Percentiles rank a stretch among this genome's conserved stretches.
Evolutionary conservation across 2,329 filamentous ascomycete genomes (phyloP).

Genomic region (Fusarium ramigenum): DNA sequence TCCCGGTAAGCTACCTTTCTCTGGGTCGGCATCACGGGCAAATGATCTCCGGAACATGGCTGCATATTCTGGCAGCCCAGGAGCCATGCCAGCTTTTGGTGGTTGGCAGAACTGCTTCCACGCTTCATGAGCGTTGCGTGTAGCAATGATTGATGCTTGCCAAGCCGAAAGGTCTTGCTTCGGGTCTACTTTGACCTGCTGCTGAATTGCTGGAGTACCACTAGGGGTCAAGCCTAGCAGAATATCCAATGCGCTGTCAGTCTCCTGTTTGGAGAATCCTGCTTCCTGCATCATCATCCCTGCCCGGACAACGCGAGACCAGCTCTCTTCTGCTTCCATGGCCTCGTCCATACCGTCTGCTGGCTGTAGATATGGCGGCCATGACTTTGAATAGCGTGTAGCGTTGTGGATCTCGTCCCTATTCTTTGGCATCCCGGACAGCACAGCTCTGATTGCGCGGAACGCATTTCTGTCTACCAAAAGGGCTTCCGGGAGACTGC

Average conservation of each 20-base stretch:
- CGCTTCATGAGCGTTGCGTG: constrained; percentile 69
- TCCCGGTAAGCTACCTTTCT: constrained; percentile 60
- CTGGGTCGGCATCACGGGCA: constrained; percentile 42
- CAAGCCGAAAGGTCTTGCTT: constrained; percentile 50
- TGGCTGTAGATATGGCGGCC: constrained; percentile 68
- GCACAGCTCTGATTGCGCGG: constrained; percentile 61
- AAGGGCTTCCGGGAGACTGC: constrained; percentile 57
- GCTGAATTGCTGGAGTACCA: constrained; percentile 66
- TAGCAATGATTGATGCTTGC: constrained; percentile 66
- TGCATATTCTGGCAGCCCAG: constrained; percentile 59
- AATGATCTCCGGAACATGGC: constrained; percentile 70
- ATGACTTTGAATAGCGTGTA: constrained; percentile 59
- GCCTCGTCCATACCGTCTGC: constrained; percentile 69
- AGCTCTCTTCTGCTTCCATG: constrained; percentile 60
- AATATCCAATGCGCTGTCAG: constrained; percentile 60
- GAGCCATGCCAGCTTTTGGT: constrained; percentile 46
- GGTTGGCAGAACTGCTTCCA: constrained; percentile 62
- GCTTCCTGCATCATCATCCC: constrained; percentile 65
- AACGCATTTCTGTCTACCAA: constrained; percentile 63
- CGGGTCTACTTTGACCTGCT: constrained; percentile 43
- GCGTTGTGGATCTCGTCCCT: constrained; percentile 59
- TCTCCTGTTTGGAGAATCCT: constrained; percentile 59
- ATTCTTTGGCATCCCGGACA: constrained; percentile 64
- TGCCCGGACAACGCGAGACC: constrained; percentile 63
- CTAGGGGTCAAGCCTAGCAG: constrained; percentile 62